A percentile compares a stretch with the other conserved stretches of the same genome.
phyloP scores from a whole-genome alignment of 2,329 filamentous ascomycete species.

The Tolypocladium ovalisporum region DNA sequence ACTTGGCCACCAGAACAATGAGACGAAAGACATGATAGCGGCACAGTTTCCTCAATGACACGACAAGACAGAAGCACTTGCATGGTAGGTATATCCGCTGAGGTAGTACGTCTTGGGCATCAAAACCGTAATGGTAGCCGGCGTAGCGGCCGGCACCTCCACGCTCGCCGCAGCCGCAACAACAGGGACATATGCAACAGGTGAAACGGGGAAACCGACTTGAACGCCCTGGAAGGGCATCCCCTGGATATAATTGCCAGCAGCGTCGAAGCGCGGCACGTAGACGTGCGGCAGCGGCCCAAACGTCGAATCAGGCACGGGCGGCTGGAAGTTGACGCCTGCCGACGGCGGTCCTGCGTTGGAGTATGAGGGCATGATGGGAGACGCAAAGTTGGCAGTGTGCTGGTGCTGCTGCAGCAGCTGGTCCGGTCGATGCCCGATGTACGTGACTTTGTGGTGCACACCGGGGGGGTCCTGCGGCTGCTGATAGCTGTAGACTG shows the following conservation, averaged over 20 bases:
- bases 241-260: slow-evolving; percentile 3
- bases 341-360: slow-evolving; percentile 28
- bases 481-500: background rate
- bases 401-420: slow-evolving; percentile 7
- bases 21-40: background rate
- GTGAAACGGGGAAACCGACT: slow-evolving; percentile 17
- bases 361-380: slow-evolving; percentile 29
- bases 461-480: slow-evolving; percentile 1
- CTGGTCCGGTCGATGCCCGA: slow-evolving; percentile 10
- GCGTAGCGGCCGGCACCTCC: slow-evolving; percentile 12
- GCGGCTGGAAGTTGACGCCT: slow-evolving; percentile 45
- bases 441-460: slow-evolving; percentile 13
- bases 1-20: background rate
- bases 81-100: slow-evolving; percentile 25
- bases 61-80: slow-evolving; percentile 19
- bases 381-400: slow-evolving; percentile 9
- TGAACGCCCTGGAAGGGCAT: slow-evolving; percentile 14
- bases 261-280: slow-evolving; percentile 38
- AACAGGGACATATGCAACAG: background rate
- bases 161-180: slow-evolving; percentile 4
- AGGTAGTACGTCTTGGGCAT: slow-evolving; percentile 21
- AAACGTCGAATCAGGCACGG: slow-evolving; percentile 44
- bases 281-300: slow-evolving; percentile 46
- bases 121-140: slow-evolving; percentile 17
- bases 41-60: slow-evolving; percentile 6